Percentiles rank a stretch among this genome's conserved stretches.
Conservation (phyloP, 305 asterid species). For the Fraxinus sp. region DNA sequence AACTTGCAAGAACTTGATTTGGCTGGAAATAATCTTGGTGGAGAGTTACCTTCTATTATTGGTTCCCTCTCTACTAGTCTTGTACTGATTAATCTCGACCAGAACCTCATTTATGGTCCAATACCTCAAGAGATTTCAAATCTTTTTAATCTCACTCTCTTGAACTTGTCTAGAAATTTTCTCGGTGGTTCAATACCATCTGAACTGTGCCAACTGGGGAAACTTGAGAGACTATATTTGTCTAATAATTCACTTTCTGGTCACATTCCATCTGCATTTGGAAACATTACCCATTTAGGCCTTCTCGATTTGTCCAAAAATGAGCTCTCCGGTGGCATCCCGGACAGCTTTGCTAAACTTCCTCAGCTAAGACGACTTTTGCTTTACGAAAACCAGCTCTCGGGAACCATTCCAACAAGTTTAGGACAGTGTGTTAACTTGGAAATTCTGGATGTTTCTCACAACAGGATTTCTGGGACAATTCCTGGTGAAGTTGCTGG, state of each 20-base stretch:
- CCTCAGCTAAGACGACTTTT: slow-evolving; percentile 61
- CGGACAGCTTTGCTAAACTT: slow-evolving; percentile 62
- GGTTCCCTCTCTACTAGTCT: slow-evolving; percentile 59
- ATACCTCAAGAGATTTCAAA: slow-evolving; percentile 64
- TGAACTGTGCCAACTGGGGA: slow-evolving; percentile 52
- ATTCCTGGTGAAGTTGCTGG: slow-evolving; percentile 72
- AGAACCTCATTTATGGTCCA: slow-evolving; percentile 53
- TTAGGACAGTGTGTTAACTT: slow-evolving; percentile 65
- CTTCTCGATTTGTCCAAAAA: slow-evolving; percentile 74
- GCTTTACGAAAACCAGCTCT: slow-evolving; percentile 47
- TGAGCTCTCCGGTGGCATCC: slow-evolving; percentile 65
- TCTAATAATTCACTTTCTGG: slow-evolving; percentile 62
- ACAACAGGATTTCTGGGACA: slow-evolving; percentile 50
- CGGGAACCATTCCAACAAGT: slow-evolving; percentile 62
- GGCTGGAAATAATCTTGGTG: slow-evolving; percentile 66
- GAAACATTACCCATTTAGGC: slow-evolving; percentile 60
- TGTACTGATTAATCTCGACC: slow-evolving; percentile 60
- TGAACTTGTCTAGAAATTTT: slow-evolving; percentile 69
- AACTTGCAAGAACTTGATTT: slow-evolving; percentile 73
- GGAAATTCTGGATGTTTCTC: slow-evolving; percentile 74
- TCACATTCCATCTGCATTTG: slow-evolving; percentile 51
- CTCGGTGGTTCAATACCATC: slow-evolving; percentile 64
- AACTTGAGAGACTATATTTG: slow-evolving; percentile 60
- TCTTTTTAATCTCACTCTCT: slow-evolving; percentile 61
- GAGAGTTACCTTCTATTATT: slow-evolving; percentile 70